A percentile compares a stretch with the other conserved stretches of the same genome.
Evolutionary conservation across 495 filamentous ascomycete species (phyloP).

Genomic region (Penicillium subrubescens): DNA sequence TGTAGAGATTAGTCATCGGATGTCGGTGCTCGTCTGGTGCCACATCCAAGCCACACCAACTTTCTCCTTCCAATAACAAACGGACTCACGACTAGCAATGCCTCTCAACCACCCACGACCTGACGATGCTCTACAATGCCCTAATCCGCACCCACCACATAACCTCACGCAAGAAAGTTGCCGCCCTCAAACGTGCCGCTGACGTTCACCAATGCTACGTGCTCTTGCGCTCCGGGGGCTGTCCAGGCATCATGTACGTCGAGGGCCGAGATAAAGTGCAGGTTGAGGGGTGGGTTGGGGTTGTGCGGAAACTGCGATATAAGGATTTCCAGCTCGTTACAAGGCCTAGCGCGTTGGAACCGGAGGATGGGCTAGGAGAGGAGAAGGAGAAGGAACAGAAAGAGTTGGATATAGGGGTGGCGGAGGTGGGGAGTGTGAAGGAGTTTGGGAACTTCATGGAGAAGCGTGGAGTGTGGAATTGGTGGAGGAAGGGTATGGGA

Average conservation of each 20-base stretch:
- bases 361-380: constrained; percentile 4
- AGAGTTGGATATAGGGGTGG: constrained; percentile 20
- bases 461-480: constrained; percentile 43
- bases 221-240: constrained; percentile 65
- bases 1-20: no score
- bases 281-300: constrained; percentile 56
- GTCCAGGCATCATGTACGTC: constrained; percentile 78
- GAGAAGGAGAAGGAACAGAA: neutral
- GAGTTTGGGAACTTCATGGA: constrained; percentile 50
- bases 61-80: neutral
- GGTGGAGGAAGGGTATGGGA: constrained; percentile 56
- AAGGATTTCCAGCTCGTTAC: constrained; percentile 53
- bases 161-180: constrained; percentile 77
- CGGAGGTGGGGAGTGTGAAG: constrained; percentile 47
- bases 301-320: constrained; percentile 53
- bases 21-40: no score
- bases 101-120: neutral
- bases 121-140: constrained; percentile 50
- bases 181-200: constrained; percentile 64
- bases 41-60: neutral
- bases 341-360: constrained; percentile 32
- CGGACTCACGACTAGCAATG: neutral
- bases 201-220: constrained; percentile 56
- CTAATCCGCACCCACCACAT: constrained; percentile 81
- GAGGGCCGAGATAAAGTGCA: constrained; percentile 57